These are phyloP conservation scores for Podaxis rugospora DNA, from an alignment of 768 basidiomycete genomes.

Conservation along the genomic window DNA sequence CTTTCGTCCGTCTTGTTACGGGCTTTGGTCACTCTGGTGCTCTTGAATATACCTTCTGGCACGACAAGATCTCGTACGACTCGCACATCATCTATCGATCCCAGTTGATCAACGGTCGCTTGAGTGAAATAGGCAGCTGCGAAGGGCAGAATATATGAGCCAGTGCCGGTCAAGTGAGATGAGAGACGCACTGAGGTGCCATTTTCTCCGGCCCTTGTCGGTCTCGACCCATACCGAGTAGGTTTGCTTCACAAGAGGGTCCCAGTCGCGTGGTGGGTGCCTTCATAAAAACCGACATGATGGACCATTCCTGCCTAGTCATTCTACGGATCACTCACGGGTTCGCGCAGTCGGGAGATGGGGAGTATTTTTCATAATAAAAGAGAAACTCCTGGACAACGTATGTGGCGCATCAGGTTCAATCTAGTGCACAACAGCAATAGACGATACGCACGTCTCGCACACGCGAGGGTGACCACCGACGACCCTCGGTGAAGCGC, in stretches of 20 bases:
- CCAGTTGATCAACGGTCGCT: slow-evolving; percentile 63
- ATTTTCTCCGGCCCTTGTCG: slow-evolving; percentile 63
- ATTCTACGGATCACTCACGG: slow-evolving; percentile 20
- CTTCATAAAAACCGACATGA: background rate
- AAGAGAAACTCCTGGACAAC: slow-evolving; percentile 70
- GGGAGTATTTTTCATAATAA: slow-evolving; percentile 73
- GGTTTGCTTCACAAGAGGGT: slow-evolving; percentile 76
- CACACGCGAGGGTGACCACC: slow-evolving; percentile 81
- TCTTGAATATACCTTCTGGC: slow-evolving; percentile 64
- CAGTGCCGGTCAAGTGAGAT: background rate
- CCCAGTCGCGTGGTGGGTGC: slow-evolving; percentile 53
- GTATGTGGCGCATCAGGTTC: background rate
- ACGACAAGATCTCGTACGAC: slow-evolving; percentile 56
- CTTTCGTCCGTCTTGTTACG: slow-evolving; percentile 40
- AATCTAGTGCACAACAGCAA: background rate
- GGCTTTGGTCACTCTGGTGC: slow-evolving; percentile 55
- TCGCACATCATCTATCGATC: slow-evolving; percentile 66
- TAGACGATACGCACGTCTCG: slow-evolving; percentile 57
- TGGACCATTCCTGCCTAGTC: background rate
- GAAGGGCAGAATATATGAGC: slow-evolving; percentile 8
- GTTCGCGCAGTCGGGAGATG: slow-evolving; percentile 37
- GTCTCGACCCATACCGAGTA: slow-evolving; percentile 77
- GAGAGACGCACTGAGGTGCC: slow-evolving; percentile 69
- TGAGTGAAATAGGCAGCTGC: slow-evolving; percentile 84
- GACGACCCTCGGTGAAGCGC: slow-evolving; percentile 78